Conservation (phyloP, 2,329 filamentous ascomycete species). For the Myriosclerotinia scirpicola region DNA sequence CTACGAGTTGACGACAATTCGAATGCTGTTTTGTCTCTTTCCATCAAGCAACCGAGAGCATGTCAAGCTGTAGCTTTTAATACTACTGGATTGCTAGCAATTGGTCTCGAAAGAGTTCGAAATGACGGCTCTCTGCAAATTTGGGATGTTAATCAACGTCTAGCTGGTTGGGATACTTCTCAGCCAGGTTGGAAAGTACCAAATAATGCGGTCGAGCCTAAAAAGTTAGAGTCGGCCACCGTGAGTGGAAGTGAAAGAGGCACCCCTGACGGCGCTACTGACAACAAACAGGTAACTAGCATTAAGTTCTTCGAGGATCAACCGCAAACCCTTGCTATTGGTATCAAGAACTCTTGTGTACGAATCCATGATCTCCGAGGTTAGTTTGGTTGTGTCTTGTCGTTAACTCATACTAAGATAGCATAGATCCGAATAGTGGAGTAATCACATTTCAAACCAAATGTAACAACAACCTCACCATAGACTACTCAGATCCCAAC, state of each 20-base stretch:
- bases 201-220: slow-evolving; percentile 47
- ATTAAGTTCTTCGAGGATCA: slow-evolving; percentile 79
- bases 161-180: slow-evolving; percentile 51
- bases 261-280: slow-evolving; percentile 8
- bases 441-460: slow-evolving; percentile 63
- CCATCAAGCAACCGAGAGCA: slow-evolving; percentile 71
- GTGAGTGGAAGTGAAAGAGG: slow-evolving; percentile 17
- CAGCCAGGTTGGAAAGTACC: slow-evolving; percentile 47
- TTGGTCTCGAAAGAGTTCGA: slow-evolving; percentile 76
- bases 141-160: slow-evolving; percentile 68
- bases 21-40: slow-evolving; percentile 64
- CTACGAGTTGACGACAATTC: slow-evolving; percentile 70
- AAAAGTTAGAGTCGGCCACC: slow-evolving; percentile 52
- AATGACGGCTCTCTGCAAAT: slow-evolving; percentile 82
- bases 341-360: slow-evolving; percentile 72
- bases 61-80: slow-evolving; percentile 84
- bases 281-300: slow-evolving; percentile 74
- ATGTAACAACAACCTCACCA: slow-evolving; percentile 70
- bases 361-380: slow-evolving; percentile 77
- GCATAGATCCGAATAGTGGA: slow-evolving; percentile 50
- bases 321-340: slow-evolving; percentile 72
- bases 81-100: slow-evolving; percentile 68
- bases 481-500: slow-evolving; percentile 77
- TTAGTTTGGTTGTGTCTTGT: slow-evolving; percentile 42
- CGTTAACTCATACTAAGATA: slow-evolving; percentile 16